Evolutionary conservation across 1,284 basidiomycete species (phyloP).

Genomic region (Polyporus tsugae): DNA sequence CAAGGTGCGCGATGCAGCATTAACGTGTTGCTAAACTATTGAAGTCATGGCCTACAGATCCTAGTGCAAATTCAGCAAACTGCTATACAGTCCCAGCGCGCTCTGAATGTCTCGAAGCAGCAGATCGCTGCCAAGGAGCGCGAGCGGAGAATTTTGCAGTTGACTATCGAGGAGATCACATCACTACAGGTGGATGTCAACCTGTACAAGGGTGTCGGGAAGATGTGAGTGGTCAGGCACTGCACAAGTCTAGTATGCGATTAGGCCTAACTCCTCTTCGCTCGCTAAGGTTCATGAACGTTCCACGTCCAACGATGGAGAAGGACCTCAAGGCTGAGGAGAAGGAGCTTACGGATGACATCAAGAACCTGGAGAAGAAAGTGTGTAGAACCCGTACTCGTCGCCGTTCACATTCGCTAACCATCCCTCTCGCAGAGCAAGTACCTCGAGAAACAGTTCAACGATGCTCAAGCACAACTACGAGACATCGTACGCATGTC

Average conservation of each 20-base stretch:
- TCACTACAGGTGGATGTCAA: constrained; percentile 73
- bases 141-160: constrained; percentile 86
- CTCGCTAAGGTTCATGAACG: constrained; percentile 82
- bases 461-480: constrained; percentile 86
- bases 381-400: constrained; percentile 44
- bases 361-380: constrained; percentile 83
- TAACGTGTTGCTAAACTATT: background rate
- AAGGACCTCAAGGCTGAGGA: constrained; percentile 76
- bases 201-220: constrained; percentile 91
- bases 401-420: background rate
- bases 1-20: constrained; percentile 60
- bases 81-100: constrained; percentile 82
- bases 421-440: constrained; percentile 66
- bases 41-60: constrained; percentile 61
- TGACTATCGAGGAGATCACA: constrained; percentile 82
- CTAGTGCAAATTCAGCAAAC: constrained; percentile 90
- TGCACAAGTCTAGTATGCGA: constrained; percentile 7
- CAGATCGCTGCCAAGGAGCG: constrained; percentile 84
- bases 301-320: constrained; percentile 84
- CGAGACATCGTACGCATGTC: constrained; percentile 79
- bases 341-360: constrained; percentile 84
- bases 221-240: constrained; percentile 69
- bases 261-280: constrained; percentile 7
- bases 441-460: constrained; percentile 91
- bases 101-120: constrained; percentile 74